Evolutionary conservation across 1,284 basidiomycete species (phyloP), one percentile per base, ranked within the genome.

Genomic region (Pseudozyma flocculosa): DNA sequence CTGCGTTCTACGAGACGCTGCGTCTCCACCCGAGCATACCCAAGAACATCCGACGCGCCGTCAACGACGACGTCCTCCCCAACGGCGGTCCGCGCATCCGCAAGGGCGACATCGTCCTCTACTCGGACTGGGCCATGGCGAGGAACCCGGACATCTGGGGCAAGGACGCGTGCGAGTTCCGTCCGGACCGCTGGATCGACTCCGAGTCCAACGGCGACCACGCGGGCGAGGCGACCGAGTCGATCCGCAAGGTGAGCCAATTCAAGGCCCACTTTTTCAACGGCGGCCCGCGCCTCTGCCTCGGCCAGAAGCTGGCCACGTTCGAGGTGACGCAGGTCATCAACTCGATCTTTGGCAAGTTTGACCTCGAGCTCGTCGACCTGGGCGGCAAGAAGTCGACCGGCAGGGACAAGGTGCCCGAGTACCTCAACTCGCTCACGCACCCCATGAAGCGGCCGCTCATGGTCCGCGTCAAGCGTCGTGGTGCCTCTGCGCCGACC

Each of bases 181-280:
- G 82, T 34, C 85, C 85, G 3, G 80, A 82, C 41, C 82, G 85
- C 19, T 86, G 85, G 85, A 65, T 84, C 22, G 80, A 82, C 10
- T 5, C 37, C 17, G 37, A 17, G 8, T 5, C 37, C 29, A 29
- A 5, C 7, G 29, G 7, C 5, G 29, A 29, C 29, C 5, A 29
- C 29, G 45, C 47, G 26, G 40, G 37, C 4, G 32, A 41, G 26
- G 23, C 32, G 2, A 37, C 32, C 5, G 29, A 29, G 7, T 45
- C 41, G n/a, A 34, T 34, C 37, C 19, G 30, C 42, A 44, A 54
- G 30, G 23, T 38, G 23, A 30, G 41, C 1, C 45, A 44, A 29
- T 54, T 11, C 9, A 41, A 41, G 40, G 18, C 40, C 34, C 52
- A 61, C 24, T 37, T 45, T 18, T 61, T 61, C 49, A 61, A 61